Evolutionary conservation across 2,329 filamentous ascomycete species (phyloP), one percentile per base, ranked within the genome.

Genomic region (Dactylellina sp.): DNA sequence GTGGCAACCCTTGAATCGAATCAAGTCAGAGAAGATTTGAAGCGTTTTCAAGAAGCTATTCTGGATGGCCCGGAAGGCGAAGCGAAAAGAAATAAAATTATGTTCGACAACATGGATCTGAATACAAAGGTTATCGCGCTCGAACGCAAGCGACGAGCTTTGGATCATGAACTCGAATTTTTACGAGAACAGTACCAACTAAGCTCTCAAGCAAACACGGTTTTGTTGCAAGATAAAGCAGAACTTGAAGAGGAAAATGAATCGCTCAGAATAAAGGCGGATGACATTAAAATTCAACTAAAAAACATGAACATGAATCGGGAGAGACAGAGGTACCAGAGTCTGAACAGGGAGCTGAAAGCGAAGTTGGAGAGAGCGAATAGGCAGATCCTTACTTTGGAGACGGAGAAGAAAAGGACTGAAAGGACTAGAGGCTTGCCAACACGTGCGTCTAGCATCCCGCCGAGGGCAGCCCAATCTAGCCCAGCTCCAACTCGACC

Each of bases 401-500:
- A 74, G 7, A 40, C 52, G 2, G 70, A 74, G 47, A 74, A 66
- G 32, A 74, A 66, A 47, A 46, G 61, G 16, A 42, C 46, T 0
- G 70, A 74, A 35, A 65, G 61, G 40, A 56, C 60, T 9, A 47
- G 70, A 22, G 70, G 70, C 3, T 35, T 74, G 1, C 55, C 55
- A 16, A 74, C 70, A 25, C 49, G 70, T 22, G 18, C 61, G 11
- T 66, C 60, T 18, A 74, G 70, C 35, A 74, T 66, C 39, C 70
- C 70, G 2, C 70, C 70, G 20, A 32, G 61, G 22, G 60, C 22
- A 7, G 47, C 39, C n/a, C 70, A 74, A 25, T 74, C 70, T 9
- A 74, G 70, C 28, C 70, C 70, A 2, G 70, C 57, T 28, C 70
- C 70, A 7, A 74, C 70, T 44, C 70, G 70, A 9, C 56, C 70